Percentiles rank a stretch among this genome's conserved stretches.
phyloP scores from a whole-genome alignment of 345 rosid genomes.

The Garcia nutans region DNA sequence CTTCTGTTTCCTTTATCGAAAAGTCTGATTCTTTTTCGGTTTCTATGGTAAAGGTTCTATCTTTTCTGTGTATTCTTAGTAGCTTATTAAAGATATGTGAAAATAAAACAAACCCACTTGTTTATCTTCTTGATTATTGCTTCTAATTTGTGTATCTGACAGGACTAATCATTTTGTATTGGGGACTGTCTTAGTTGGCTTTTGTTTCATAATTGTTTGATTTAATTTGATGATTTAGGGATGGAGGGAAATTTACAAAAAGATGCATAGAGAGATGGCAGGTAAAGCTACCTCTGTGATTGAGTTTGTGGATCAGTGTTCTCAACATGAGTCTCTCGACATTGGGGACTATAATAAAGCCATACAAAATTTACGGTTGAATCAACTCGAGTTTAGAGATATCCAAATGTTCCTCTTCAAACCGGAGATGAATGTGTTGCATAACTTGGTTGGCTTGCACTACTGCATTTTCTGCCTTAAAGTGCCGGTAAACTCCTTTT shows the following conservation, averaged over 20 bases:
- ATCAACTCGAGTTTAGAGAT: slow-evolving; percentile 44
- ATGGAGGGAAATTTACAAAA: slow-evolving; percentile 45
- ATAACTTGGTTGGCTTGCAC: slow-evolving; percentile 55
- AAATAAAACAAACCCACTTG: slow-evolving; percentile 2
- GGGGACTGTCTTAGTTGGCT: not conserved
- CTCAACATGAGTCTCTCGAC: slow-evolving; percentile 31
- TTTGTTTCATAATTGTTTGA: not conserved
- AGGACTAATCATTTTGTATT: too few relatives aligned
- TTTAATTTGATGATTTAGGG: slow-evolving; percentile 32
- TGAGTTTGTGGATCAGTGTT: slow-evolving; percentile 37
- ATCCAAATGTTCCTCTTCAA: slow-evolving; percentile 48
- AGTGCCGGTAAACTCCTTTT: slow-evolving; percentile 42
- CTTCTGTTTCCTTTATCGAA: slow-evolving; percentile 24
- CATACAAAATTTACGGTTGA: slow-evolving; percentile 30
- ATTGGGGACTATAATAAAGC: slow-evolving; percentile 42
- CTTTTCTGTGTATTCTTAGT: not conserved
- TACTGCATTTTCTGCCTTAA: slow-evolving; percentile 48
- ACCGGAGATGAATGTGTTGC: slow-evolving; percentile 37
- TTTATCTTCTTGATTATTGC: not conserved
- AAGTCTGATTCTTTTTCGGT: slow-evolving; percentile 19
- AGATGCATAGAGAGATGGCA: slow-evolving; percentile 39
- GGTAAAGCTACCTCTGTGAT: slow-evolving; percentile 32
- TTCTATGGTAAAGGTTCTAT: slow-evolving; percentile 7
- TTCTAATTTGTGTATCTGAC: not conserved
- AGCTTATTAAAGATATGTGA: not conserved